Evolutionary conservation across 1,284 basidiomycete species (phyloP).

Genomic region (Mycena sp.): DNA sequence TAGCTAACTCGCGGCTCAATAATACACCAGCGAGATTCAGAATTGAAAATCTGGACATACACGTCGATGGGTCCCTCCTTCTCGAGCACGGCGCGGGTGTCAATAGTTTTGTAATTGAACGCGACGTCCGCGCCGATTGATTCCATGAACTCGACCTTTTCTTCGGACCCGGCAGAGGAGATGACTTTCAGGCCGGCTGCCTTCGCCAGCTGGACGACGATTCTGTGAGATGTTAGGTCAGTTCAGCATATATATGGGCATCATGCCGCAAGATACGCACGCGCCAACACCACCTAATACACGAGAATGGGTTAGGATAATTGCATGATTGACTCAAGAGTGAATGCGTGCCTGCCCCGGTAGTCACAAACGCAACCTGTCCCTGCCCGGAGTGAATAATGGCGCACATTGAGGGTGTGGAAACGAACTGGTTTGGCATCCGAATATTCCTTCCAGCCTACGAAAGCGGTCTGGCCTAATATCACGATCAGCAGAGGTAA

Average conservation of each 20-base stretch:
- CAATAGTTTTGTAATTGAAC: constrained; percentile 28
- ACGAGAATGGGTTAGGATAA: neutral
- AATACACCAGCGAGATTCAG: neutral
- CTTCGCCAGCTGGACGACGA: constrained; percentile 60
- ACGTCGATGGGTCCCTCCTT: constrained; percentile 38
- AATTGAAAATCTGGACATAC: neutral
- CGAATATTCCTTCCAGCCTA: constrained; percentile 2
- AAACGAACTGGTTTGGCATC: neutral
- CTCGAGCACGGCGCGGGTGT: constrained; percentile 40
- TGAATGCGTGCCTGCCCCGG: neutral
- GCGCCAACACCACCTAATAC: neutral
- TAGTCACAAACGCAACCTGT: neutral
- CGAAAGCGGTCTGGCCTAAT: neutral
- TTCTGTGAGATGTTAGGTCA: neutral
- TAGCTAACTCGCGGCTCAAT: constrained; percentile 23
- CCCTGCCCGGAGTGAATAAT: neutral
- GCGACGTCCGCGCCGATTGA: constrained; percentile 59
- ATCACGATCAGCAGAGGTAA: neutral
- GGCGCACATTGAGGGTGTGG: neutral
- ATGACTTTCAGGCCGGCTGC: constrained; percentile 66
- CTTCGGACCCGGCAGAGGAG: constrained; percentile 68
- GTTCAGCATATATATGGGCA: neutral
- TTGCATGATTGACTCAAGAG: neutral
- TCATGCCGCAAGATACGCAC: neutral
- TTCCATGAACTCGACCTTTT: constrained; percentile 67